Conservation (phyloP, 1,284 basidiomycete genomes). For the Cryptococcus sp. region DNA sequence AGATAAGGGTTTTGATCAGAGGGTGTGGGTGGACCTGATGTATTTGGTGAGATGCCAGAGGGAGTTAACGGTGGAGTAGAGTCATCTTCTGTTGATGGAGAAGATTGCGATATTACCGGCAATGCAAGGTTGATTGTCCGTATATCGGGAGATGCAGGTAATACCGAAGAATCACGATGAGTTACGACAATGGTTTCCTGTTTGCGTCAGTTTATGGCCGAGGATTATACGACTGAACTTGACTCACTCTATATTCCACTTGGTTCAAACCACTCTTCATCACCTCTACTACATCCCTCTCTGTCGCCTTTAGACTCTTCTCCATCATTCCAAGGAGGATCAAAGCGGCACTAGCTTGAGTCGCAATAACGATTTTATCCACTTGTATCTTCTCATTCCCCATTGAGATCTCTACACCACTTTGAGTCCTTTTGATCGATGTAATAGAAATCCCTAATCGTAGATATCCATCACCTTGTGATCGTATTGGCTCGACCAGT, state of each 20-base stretch:
- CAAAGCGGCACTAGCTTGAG: constrained; percentile 61
- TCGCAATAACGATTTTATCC: constrained; percentile 63
- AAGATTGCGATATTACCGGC: constrained; percentile 1
- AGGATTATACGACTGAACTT: not conserved
- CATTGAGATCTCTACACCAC: constrained; percentile 2
- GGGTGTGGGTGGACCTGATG: constrained; percentile 1
- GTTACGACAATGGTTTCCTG: constrained; percentile 60
- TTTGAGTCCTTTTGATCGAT: constrained; percentile 9
- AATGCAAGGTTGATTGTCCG: constrained; percentile 63
- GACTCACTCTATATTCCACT: constrained; percentile 37
- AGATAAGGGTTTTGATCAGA: not conserved
- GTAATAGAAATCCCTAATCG: constrained; percentile 19
- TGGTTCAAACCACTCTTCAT: constrained; percentile 30
- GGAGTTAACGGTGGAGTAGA: constrained; percentile 3
- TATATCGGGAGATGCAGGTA: constrained; percentile 56
- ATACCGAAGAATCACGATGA: constrained; percentile 59
- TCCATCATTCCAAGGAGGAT: constrained; percentile 33
- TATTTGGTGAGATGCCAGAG: constrained; percentile 7
- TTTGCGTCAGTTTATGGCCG: not conserved
- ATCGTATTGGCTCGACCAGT: constrained; percentile 15
- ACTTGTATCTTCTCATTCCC: constrained; percentile 45
- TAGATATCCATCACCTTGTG: constrained; percentile 22
- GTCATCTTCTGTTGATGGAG: not conserved
- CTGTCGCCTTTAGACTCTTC: constrained; percentile 15
- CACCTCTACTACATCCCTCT: constrained; percentile 11